Conservation (phyloP, 78 protist genomes). For the Salpingoeca rosetta region DNA sequence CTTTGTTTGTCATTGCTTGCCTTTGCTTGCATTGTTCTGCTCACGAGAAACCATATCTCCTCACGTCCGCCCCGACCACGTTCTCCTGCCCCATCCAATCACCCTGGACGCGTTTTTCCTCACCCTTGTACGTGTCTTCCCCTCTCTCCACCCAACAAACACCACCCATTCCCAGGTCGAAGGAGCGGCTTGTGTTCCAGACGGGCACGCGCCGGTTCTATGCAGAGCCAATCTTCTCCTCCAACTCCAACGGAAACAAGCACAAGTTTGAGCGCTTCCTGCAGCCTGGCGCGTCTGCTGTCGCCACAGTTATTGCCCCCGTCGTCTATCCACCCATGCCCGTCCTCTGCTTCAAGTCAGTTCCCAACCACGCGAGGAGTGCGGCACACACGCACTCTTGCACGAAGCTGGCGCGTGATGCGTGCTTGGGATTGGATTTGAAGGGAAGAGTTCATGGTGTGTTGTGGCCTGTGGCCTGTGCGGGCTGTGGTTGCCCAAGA, state of each 20-base stretch:
- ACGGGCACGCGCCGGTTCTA: conserved; percentile 54
- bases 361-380: neutral
- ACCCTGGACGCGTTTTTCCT: too few species aligned
- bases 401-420: too few species aligned
- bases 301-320: conserved; percentile 78
- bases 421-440: too few species aligned
- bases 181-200: conserved; percentile 36
- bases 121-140: neutral
- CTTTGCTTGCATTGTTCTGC: neutral
- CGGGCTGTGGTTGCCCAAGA: too few species aligned
- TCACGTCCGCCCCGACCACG: too few species aligned
- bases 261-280: conserved; percentile 60
- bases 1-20: too few species aligned
- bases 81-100: too few species aligned
- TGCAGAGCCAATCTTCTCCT: conserved; percentile 61
- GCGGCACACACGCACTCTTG: too few species aligned
- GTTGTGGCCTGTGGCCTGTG: too few species aligned
- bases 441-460: too few species aligned
- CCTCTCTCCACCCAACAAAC: neutral
- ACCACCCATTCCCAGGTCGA: neutral
- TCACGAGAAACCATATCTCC: neutral
- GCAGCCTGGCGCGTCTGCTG: conserved; percentile 31
- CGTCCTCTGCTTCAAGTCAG: conserved; percentile 44
- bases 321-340: conserved; percentile 64
- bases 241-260: conserved; percentile 52